Conservation (phyloP, 2,329 filamentous ascomycete species). For the Fusarium pseudoanthophilum region DNA sequence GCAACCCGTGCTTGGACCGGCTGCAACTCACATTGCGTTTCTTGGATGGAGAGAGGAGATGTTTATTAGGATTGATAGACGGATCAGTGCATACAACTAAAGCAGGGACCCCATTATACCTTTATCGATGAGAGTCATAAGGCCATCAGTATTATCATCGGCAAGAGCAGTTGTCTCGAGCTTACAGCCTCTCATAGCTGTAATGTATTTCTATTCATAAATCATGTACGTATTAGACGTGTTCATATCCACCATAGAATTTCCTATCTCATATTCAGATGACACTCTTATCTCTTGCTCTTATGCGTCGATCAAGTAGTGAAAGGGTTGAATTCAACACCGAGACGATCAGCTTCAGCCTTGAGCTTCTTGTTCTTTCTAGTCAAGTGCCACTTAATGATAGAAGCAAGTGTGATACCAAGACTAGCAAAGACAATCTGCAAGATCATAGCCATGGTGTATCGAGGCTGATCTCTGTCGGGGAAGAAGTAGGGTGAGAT, state of each 20-base stretch:
- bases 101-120: no score
- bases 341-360: slow-evolving; percentile 22
- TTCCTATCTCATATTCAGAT: no score
- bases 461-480: slow-evolving; percentile 43
- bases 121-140: no score
- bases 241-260: neutral
- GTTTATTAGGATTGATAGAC: neutral
- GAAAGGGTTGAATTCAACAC: slow-evolving; percentile 28
- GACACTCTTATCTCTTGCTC: rapidly evolving
- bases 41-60: slow-evolving; percentile 12
- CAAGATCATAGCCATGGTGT: slow-evolving; percentile 44
- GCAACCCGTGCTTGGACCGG: slow-evolving; percentile 5
- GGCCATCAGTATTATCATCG: no score
- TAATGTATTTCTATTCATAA: neutral
- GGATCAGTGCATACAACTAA: rapidly evolving
- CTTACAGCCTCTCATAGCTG: neutral
- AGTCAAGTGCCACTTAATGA: slow-evolving; percentile 29
- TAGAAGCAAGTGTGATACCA: slow-evolving; percentile 9
- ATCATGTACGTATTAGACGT: neutral
- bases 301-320: neutral
- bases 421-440: slow-evolving; percentile 30
- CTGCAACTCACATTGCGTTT: slow-evolving; percentile 7
- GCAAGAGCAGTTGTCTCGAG: neutral
- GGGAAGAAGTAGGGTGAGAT: slow-evolving; percentile 54
- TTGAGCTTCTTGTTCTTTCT: slow-evolving; percentile 36